Evolutionary conservation across 2,329 filamentous ascomycete genomes (phyloP).

Genomic region (Ophiocordyceps robertsii): DNA sequence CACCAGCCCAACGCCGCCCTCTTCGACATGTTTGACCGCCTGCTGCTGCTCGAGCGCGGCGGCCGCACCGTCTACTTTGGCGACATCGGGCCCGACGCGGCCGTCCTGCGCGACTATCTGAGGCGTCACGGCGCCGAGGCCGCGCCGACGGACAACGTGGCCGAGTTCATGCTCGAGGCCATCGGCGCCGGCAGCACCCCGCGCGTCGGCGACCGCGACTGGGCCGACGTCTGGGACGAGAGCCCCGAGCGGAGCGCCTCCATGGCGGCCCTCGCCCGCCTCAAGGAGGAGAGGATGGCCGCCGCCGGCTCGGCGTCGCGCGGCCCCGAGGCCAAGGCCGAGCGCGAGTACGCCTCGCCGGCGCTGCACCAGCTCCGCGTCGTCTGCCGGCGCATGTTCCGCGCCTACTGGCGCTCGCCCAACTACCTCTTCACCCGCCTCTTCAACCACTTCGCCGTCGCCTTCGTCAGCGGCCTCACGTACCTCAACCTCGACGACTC

Average conservation of each 20-base stretch:
- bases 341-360: slow-evolving; percentile 67
- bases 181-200: slow-evolving; percentile 63
- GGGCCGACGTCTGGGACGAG: slow-evolving; percentile 67
- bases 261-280: slow-evolving; percentile 51
- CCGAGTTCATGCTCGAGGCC: slow-evolving; percentile 77
- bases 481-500: slow-evolving; percentile 70
- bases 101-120: slow-evolving; percentile 52
- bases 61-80: slow-evolving; percentile 79
- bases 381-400: slow-evolving; percentile 59
- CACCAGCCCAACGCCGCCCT: slow-evolving; percentile 79
- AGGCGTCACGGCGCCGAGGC: slow-evolving; percentile 46
- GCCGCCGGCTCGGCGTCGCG: slow-evolving; percentile 14
- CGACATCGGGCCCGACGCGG: slow-evolving; percentile 64
- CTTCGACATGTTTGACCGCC: slow-evolving; percentile 78
- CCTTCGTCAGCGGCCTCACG: slow-evolving; percentile 64
- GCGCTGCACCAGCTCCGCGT: slow-evolving; percentile 65
- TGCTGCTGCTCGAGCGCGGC: slow-evolving; percentile 65
- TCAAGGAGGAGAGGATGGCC: slow-evolving; percentile 46
- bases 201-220: slow-evolving; percentile 61
- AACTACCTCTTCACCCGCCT: slow-evolving; percentile 83
- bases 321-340: background rate
- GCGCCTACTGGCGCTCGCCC: slow-evolving; percentile 72
- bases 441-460: slow-evolving; percentile 72
- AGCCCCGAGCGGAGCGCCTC: slow-evolving; percentile 54
- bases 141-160: slow-evolving; percentile 41